phyloP scores from a whole-genome alignment of 2,329 filamentous ascomycete genomes.

The Pseudopyricularia cyperi region DNA sequence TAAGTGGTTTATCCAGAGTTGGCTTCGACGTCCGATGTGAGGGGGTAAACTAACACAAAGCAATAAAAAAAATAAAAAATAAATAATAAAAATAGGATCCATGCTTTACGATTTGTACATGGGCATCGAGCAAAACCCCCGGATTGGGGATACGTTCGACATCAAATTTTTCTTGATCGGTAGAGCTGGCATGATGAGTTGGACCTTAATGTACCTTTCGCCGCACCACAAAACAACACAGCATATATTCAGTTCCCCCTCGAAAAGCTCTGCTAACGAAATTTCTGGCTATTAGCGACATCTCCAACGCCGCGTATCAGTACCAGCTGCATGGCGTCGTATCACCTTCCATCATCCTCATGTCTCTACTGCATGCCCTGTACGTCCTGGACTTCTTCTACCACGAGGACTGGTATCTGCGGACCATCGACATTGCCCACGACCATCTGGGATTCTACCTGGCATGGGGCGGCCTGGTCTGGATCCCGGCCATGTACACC shows the following conservation, averaged over 20 bases:
- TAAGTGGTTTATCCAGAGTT: background rate
- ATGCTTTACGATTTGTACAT: background rate
- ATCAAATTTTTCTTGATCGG: background rate
- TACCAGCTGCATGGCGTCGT: background rate
- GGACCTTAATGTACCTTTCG: background rate
- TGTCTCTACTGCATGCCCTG: background rate
- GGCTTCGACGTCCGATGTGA: too few relatives aligned
- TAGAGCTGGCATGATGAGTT: background rate
- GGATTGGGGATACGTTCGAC: background rate
- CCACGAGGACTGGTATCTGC: background rate
- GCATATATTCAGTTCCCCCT: background rate
- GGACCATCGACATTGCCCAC: background rate
- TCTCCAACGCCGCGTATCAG: background rate
- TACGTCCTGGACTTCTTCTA: background rate
- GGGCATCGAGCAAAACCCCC: background rate
- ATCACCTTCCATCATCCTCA: background rate
- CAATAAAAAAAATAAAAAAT: too few relatives aligned
- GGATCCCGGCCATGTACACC: background rate
- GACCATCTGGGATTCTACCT: background rate
- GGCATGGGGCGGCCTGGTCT: background rate
- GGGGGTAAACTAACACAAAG: too few relatives aligned
- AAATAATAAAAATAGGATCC: background rate
- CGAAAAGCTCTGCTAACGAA: background rate
- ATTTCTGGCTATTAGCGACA: background rate
- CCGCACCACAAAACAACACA: too few relatives aligned